Conservation (phyloP, 768 basidiomycete genomes). For the Paxillus rubicundulus region DNA sequence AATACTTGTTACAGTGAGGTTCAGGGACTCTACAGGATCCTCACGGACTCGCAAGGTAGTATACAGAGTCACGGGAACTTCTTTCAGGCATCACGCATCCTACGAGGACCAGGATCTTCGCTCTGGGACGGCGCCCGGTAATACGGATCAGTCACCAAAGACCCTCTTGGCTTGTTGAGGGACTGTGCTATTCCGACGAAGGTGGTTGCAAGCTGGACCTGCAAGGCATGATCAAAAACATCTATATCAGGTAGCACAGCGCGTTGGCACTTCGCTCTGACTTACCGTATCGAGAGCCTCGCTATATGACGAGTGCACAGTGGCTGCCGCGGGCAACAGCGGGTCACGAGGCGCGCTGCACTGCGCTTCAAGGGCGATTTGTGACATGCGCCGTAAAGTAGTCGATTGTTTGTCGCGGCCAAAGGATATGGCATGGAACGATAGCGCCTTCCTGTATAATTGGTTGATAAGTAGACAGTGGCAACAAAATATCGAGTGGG, state of each 20-base stretch:
- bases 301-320: constrained; percentile 40
- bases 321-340: constrained; percentile 23
- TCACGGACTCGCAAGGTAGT: no score
- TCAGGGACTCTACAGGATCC: no score
- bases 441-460: constrained; percentile 41
- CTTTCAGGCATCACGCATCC: no score
- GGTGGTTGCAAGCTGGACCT: constrained; percentile 51
- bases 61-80: no score
- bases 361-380: constrained; percentile 44
- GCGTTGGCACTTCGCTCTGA: not conserved
- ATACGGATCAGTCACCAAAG: constrained; percentile 27
- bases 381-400: constrained; percentile 43
- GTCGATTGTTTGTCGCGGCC: constrained; percentile 26
- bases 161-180: constrained; percentile 48
- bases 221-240: not conserved
- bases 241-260: no score
- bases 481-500: no score
- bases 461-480: no score
- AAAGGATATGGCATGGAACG: constrained; percentile 51
- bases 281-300: constrained; percentile 46
- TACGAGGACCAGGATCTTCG: no score
- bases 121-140: no score
- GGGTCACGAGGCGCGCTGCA: constrained; percentile 37
- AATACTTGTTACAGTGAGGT: no score
- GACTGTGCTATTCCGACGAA: constrained; percentile 55